A percentile compares a stretch with the other conserved stretches of the same genome.
phyloP scores from a whole-genome alignment of 176 grass and related monocot species.

The Puccinellia tenuiflora region DNA sequence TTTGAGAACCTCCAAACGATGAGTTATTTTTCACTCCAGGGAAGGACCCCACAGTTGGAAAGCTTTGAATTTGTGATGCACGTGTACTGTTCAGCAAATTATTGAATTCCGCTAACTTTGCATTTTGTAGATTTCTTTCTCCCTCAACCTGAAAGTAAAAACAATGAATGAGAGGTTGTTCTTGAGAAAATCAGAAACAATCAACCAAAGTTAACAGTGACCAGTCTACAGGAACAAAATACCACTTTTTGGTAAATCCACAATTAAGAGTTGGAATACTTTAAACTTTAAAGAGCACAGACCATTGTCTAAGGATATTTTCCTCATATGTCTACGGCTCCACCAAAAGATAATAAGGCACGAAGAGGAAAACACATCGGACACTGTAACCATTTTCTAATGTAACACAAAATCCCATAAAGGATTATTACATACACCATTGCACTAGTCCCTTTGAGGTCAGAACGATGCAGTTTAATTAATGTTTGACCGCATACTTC shows the following conservation, averaged over 20 bases:
- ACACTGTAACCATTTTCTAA: constrained; percentile 1
- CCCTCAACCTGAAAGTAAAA: constrained; percentile 62
- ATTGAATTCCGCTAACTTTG: constrained; percentile 80
- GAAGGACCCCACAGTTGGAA: constrained; percentile 26
- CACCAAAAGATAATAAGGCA: not conserved
- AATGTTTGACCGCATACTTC: not conserved
- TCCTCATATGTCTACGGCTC: not conserved
- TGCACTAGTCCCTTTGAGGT: not conserved
- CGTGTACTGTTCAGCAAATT: constrained; percentile 60
- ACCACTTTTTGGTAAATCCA: not conserved
- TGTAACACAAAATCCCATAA: not conserved
- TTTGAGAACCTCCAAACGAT: constrained; percentile 46
- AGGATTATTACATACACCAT: not conserved
- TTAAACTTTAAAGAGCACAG: not conserved
- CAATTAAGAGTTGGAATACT: not conserved
- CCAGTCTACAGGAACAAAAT: not conserved
- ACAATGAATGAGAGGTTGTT: not conserved
- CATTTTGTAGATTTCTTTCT: constrained; percentile 72
- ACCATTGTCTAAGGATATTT: not conserved
- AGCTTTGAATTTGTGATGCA: constrained; percentile 32
- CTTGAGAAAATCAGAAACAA: not conserved
- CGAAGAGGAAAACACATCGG: not conserved
- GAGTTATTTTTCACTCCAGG: constrained; percentile 41
- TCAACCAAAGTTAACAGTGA: not conserved
- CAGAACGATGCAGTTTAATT: not conserved